phyloP scores from a whole-genome alignment of 257 asterid species.

The Nyctanthes arbortristis region DNA sequence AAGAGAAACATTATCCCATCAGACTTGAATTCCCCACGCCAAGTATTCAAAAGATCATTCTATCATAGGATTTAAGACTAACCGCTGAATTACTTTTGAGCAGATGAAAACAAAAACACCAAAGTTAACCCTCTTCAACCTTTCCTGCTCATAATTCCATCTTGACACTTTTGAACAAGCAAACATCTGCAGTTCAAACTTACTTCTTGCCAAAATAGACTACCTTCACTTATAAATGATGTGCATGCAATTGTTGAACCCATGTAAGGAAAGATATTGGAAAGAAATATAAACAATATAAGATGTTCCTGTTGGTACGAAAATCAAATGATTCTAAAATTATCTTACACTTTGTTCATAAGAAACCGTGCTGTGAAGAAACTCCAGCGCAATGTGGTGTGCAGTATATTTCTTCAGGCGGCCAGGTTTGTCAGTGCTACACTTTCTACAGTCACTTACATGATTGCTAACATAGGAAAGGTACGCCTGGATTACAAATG shows the following conservation, averaged over 20 bases:
- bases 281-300: slow-evolving; percentile 12
- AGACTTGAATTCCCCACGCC: slow-evolving; percentile 7
- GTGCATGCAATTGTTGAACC: slow-evolving; percentile 5
- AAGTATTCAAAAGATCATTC: not conserved
- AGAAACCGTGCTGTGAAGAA: slow-evolving; percentile 60
- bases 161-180: slow-evolving; percentile 17
- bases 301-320: not conserved
- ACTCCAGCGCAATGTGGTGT: slow-evolving; percentile 60
- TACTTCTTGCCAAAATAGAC: not conserved
- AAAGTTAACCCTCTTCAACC: not conserved
- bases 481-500: slow-evolving; percentile 47
- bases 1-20: not conserved
- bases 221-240: slow-evolving; percentile 8
- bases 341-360: slow-evolving; percentile 77
- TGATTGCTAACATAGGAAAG: slow-evolving; percentile 35
- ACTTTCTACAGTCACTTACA: slow-evolving; percentile 29
- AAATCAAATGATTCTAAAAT: slow-evolving; percentile 5
- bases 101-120: not conserved
- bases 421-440: slow-evolving; percentile 28
- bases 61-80: not conserved
- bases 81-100: not conserved
- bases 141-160: slow-evolving; percentile 7
- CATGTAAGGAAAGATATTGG: slow-evolving; percentile 7
- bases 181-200: slow-evolving; percentile 3
- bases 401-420: slow-evolving; percentile 40